Base-by-base conservation (phyloP, 192 early-diverging fungal species). In the Dissophora ornata region DNA sequence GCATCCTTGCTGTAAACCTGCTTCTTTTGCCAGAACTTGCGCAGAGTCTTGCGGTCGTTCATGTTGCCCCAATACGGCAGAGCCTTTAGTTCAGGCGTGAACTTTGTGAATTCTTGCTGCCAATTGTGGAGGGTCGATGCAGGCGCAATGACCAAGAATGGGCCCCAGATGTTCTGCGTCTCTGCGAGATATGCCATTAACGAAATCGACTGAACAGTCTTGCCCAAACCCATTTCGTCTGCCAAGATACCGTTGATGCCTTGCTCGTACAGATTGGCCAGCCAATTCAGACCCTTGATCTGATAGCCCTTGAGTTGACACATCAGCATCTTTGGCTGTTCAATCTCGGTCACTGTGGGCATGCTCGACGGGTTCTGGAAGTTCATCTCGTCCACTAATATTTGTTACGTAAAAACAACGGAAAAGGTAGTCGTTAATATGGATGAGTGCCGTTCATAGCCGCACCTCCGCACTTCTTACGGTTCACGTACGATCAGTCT, bases 211-310 rank as follows among this genome's bases (percentile, higher is more conserved):
- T 97, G 95, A 6, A 97, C 90, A 0, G 95, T 96, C 74, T 96
- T 95, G 28, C 93, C 93, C 22, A 95, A 79, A 48, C 89, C 88
- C 93, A 94, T 95, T 73, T 94, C 92, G 67, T 95, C 93, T 3
- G 93, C 94, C 47, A 95, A 75, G 62, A 95, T 95, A 69, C 94
- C 94, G 79, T 95, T 95, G 82, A 95, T 94, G 45, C 94, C 94
- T 60, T 78, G 91, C 69, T 95, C 93, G 68, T 94, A 95, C 48
- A 95, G 79, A 71, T 93, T 91, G 8, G 87, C 92, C 19, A 95
- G 80, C 94, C 94, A 95, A 67, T 90, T 93, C 24, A 95, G 80
- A 26, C 94, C 94, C 78, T 93, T 93, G 45, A 94, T 81, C 54
- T 93, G 91, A 80, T 93, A 93, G 49, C 87, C 86, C 62, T 94